These are phyloP conservation scores for Coniosporium tulheliwenetii DNA, from an alignment of 2,329 filamentous ascomycete genomes.

Conservation along the genomic window DNA sequence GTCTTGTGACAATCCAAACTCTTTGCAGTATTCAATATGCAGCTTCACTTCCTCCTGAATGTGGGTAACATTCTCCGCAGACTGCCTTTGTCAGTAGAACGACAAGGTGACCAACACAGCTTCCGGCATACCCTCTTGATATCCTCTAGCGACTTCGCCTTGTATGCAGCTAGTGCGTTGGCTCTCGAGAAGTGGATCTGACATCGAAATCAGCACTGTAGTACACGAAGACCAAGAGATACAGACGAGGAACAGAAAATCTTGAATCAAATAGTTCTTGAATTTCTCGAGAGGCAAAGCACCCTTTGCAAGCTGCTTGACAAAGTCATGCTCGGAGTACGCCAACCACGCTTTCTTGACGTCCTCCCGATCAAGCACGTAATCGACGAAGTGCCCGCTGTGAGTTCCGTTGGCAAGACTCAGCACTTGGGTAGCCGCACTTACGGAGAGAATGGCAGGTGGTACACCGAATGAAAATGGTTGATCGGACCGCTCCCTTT, in stretches of 20 bases:
- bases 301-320: constrained; percentile 59
- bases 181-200: constrained; percentile 78
- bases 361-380: constrained; percentile 59
- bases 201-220: not conserved
- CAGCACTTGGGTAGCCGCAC: constrained; percentile 11
- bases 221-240: not conserved
- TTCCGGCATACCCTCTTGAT: constrained; percentile 46
- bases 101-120: not conserved
- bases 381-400: constrained; percentile 63
- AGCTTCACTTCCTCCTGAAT: constrained; percentile 67
- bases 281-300: constrained; percentile 62
- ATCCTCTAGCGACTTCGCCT: constrained; percentile 56
- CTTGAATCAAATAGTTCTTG: constrained; percentile 79
- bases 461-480: constrained; percentile 59
- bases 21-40: constrained; percentile 68
- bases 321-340: constrained; percentile 73
- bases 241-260: constrained; percentile 73
- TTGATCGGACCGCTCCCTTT: constrained; percentile 58
- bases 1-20: constrained; percentile 59
- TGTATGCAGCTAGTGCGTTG: constrained; percentile 74
- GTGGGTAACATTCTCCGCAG: constrained; percentile 56
- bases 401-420: not conserved
- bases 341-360: constrained; percentile 59
- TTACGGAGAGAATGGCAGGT: constrained; percentile 51
- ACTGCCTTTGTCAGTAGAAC: constrained; percentile 21